Percentiles rank a stretch among this genome's conserved stretches.
Evolutionary conservation across 805 yeast genomes (phyloP).

Genomic region (Hanseniaspora lindneri): DNA sequence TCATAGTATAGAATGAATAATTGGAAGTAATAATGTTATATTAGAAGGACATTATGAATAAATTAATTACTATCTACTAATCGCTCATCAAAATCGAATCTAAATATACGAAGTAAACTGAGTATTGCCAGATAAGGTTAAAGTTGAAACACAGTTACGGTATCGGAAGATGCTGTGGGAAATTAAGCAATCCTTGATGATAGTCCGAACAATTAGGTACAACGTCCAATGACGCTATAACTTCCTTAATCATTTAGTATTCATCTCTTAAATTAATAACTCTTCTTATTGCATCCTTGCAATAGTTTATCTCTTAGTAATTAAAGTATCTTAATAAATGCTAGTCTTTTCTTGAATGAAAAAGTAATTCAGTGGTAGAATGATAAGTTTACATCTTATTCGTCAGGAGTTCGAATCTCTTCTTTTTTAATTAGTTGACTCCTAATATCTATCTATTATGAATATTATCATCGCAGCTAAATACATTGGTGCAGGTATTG

Average conservation of each 20-base stretch:
- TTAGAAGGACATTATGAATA: conserved; percentile 4
- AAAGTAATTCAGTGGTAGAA: conserved; percentile 1
- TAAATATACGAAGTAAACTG: background rate
- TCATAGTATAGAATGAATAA: conserved; percentile 4
- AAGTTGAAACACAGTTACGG: conserved; percentile 13
- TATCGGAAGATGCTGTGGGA: conserved; percentile 12
- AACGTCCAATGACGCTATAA: background rate
- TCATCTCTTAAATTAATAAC: background rate
- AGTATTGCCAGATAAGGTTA: background rate
- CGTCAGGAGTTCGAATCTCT: conserved; percentile 1
- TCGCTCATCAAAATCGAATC: conserved; percentile 12
- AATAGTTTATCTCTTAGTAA: background rate
- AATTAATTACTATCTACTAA: conserved; percentile 4
- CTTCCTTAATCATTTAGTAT: background rate
- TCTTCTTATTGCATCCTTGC: background rate
- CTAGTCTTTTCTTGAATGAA: background rate
- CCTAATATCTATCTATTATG: conserved; percentile 1
- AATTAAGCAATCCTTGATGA: background rate
- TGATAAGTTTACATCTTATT: background rate
- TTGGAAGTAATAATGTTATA: conserved; percentile 6
- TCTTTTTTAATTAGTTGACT: background rate
- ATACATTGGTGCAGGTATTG: conserved; percentile 17
- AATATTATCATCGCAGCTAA: conserved; percentile 16
- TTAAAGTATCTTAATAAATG: background rate
- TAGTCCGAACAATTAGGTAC: background rate